Base-by-base conservation (phyloP, 306 rosid species). In the Hylodesmum podocarpum region DNA sequence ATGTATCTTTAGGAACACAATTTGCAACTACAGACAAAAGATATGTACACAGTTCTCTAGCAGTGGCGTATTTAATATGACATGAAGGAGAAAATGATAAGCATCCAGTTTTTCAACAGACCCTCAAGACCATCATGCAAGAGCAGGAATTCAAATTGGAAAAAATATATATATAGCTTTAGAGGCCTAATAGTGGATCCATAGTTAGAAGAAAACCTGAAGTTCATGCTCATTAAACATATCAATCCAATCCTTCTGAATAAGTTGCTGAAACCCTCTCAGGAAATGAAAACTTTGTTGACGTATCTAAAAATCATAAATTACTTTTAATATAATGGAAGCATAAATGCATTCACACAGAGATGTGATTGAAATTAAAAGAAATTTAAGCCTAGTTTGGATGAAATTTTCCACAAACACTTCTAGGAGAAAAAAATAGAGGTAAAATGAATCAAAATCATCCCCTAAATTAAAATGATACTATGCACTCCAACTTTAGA, bases 211-310 rank as follows among this genome's bases (percentile, higher is more conserved):
- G 13, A 54, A 61, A 88, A 93, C 98, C 99, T 95, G 99, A 43
- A 95, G 93, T 78, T 95, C 99, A 83, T 95, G 97, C 86, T 95
- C 99, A 70, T 95, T 92, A 59, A 95, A 95, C 97, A 95, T 90
- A 77, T 95, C 97, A 25, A 95, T 95, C 99, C 97, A 92, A 80
- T 89, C 96, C 89, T 89, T 95, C 89, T 83, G 99, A 85, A 95
- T 81, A 80, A 95, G 99, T 82, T 86, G 97, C 87, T 92, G 96
- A 87, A 95, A 95, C 46, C 99, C 99, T 90, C 91, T 92, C 84
- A 95, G 85, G 83, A 95, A 95, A 86, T 92, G 96, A 64, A 93
- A 90, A 87, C 98, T 95, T 91, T 95, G 98, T 76, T 94, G 98
- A 59, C 95, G 93, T 75, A 94, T 94, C 98, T 94, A 93, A 67